phyloP scores from a whole-genome alignment of 495 filamentous ascomycete genomes.

The Lichina pygmaea region DNA sequence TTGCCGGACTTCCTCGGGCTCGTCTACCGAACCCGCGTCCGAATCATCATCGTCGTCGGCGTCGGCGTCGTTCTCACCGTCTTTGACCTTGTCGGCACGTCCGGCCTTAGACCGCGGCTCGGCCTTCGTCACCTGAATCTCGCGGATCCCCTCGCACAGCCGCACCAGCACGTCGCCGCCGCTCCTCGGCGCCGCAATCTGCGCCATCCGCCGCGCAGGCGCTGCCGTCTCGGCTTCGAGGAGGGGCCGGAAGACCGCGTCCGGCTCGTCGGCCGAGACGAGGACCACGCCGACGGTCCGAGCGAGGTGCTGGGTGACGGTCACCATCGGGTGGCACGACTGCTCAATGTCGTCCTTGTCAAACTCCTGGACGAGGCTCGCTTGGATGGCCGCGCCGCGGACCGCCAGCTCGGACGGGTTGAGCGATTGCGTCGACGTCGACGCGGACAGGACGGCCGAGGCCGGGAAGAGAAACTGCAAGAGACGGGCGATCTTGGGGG shows the following conservation, averaged over 20 bases:
- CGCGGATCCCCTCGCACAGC: slow-evolving; percentile 57
- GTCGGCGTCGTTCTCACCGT: slow-evolving; percentile 15
- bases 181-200: slow-evolving; percentile 41
- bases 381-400: slow-evolving; percentile 84
- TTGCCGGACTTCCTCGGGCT: slow-evolving; percentile 64
- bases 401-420: slow-evolving; percentile 81
- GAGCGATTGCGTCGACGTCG: slow-evolving; percentile 47
- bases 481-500: slow-evolving; percentile 64
- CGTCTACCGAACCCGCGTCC: slow-evolving; percentile 48
- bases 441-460: slow-evolving; percentile 58
- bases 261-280: slow-evolving; percentile 27
- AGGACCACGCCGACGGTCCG: slow-evolving; percentile 74
- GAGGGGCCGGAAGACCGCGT: slow-evolving; percentile 47
- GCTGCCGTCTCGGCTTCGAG: slow-evolving; percentile 68
- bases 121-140: slow-evolving; percentile 75
- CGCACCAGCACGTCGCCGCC: slow-evolving; percentile 72
- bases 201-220: slow-evolving; percentile 57
- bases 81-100: slow-evolving; percentile 16
- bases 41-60: slow-evolving; percentile 33
- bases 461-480: slow-evolving; percentile 54
- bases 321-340: slow-evolving; percentile 84
- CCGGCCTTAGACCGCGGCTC: slow-evolving; percentile 35
- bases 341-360: slow-evolving; percentile 84
- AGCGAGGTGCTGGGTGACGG: slow-evolving; percentile 66
- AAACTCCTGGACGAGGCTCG: slow-evolving; percentile 73